A percentile compares a stretch with the other conserved stretches of the same genome.
phyloP scores from a whole-genome alignment of 1,284 basidiomycete genomes.

The Peniophora sp. region DNA sequence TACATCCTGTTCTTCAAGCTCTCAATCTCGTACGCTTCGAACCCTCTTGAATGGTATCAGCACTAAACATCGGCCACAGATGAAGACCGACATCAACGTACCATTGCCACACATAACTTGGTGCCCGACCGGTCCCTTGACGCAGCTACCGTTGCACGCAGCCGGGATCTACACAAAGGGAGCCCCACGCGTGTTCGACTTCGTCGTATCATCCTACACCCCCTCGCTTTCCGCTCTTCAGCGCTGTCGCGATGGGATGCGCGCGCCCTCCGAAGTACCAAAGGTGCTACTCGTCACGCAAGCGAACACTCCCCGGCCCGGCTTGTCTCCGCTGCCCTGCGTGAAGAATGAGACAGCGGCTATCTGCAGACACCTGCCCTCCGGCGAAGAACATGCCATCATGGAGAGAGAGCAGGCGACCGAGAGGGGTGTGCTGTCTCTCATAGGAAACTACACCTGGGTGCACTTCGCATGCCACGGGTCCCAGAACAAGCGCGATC shows the following conservation, averaged over 20 bases:
- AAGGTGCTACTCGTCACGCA: slow-evolving; percentile 3
- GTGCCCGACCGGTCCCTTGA: slow-evolving; percentile 16
- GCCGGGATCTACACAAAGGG: slow-evolving; percentile 12
- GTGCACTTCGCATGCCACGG: background rate
- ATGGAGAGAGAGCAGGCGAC: background rate
- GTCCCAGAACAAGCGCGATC: background rate
- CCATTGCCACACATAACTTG: slow-evolving; percentile 14
- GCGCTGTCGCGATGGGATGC: background rate
- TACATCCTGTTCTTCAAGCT: too few species aligned
- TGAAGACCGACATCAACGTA: background rate
- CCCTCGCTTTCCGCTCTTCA: slow-evolving; percentile 10
- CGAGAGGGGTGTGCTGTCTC: background rate
- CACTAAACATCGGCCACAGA: background rate
- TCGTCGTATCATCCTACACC: slow-evolving; percentile 17
- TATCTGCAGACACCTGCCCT: background rate
- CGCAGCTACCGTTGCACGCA: slow-evolving; percentile 17
- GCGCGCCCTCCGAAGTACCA: too few species aligned
- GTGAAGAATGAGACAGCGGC: background rate
- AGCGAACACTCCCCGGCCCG: slow-evolving; percentile 5
- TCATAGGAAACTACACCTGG: background rate
- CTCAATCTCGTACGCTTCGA: too few species aligned
- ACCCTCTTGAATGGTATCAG: too few species aligned
- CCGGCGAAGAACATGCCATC: background rate
- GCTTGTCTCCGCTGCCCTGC: background rate
- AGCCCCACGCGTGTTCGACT: slow-evolving; percentile 7